Base-by-base conservation (phyloP, 192 early-diverging fungal species). In the Coemansia sp. region DNA sequence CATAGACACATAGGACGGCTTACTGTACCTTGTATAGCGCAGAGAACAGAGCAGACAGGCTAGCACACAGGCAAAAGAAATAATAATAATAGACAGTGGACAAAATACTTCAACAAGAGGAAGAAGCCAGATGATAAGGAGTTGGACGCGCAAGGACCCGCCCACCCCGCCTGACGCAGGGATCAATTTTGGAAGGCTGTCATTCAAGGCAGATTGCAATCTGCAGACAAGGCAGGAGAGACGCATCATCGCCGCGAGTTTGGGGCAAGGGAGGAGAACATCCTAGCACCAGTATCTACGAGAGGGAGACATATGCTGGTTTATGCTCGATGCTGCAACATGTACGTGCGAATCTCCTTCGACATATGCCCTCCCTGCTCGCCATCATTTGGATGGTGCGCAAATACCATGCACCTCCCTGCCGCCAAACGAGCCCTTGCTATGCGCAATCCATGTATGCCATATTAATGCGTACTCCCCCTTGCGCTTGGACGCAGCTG, bases 261-360 rank as follows among this genome's bases (percentile, higher is more conserved):
- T 61, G 59, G 59, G 59, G 59, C 0, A 39, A 21, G 59, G 11
- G 21, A 21, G 32, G 55, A 33, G 8, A 13, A 57, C 28, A 28
- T 32, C 17, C 16, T 1, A 13, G 37, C 37, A 9, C 59, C 28
- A 26, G 59, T 61, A 33, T 33, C 55, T 58, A 58, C 55, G 55
- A 8, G 16, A 9, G 47, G 47, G 47, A 49, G 19, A 9, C 35
- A 40, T 59, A 59, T 61, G 59, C 59, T 61, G 35, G 59, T 61
- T 61, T 61, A 61, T 61, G 59, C 59, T 39, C 37, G n/a, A 23
- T 61, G 37, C 35, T 61, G 59, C 59, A 39, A 23, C 59, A 61
- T 61, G 59, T 61, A 40, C 59, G 59, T 40, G 59, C 59, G 59
- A 61, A 39, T 61, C 59, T 61, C 59, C 35, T 40, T 61, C n/a